phyloP scores from a whole-genome alignment of 148 eudicot species.

The Limonium bicolor region DNA sequence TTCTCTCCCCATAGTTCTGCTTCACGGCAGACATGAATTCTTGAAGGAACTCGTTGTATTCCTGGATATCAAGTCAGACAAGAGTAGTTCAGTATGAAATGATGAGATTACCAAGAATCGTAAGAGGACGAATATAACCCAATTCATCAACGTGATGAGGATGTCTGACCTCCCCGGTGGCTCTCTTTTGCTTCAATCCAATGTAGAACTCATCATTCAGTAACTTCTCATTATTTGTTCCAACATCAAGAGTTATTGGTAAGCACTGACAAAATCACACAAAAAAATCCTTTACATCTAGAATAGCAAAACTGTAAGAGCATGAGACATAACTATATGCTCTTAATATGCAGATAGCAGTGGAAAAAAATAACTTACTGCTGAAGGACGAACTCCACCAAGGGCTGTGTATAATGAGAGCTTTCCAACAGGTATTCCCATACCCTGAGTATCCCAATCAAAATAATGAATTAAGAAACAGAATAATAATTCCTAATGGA shows the following conservation, averaged over 20 bases:
- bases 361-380: constrained; percentile 27
- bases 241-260: constrained; percentile 90
- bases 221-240: constrained; percentile 73
- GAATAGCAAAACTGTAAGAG: not conserved
- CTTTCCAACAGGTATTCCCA: constrained; percentile 99
- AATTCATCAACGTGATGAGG: not conserved
- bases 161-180: constrained; percentile 45
- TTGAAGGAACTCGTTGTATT: constrained; percentile 56
- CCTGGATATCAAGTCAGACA: constrained; percentile 17
- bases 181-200: constrained; percentile 68
- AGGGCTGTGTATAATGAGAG: constrained; percentile 83
- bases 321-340: not conserved
- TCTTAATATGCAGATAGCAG: too few relatives aligned
- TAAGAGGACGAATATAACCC: not conserved
- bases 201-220: constrained; percentile 81
- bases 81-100: not conserved
- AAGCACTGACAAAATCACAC: constrained; percentile 42
- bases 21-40: constrained; percentile 12
- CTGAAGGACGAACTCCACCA: constrained; percentile 96
- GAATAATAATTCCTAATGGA: too few relatives aligned
- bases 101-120: not conserved
- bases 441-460: constrained; percentile 44
- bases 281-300: not conserved
- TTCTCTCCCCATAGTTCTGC: constrained; percentile 4
- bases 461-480: not conserved